Percentiles rank a stretch among this genome's conserved stretches.
phyloP scores from a whole-genome alignment of 345 rosid species.

The Linum trigynum region DNA sequence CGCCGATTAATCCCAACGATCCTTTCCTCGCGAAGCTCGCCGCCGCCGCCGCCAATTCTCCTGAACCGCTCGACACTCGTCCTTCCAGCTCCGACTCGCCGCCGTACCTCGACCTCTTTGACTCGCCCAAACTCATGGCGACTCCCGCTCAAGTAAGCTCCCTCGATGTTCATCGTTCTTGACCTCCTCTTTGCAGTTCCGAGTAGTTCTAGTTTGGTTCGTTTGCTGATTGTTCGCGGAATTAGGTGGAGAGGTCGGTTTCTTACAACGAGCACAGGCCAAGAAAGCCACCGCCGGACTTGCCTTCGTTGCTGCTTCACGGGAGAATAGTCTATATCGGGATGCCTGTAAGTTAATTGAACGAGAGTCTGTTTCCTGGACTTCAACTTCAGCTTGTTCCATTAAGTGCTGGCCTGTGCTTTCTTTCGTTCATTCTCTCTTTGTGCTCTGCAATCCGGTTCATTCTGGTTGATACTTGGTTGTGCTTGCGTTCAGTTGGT shows the following conservation, averaged over 20 bases:
- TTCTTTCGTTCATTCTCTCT: neutral
- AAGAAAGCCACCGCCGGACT: conserved; percentile 65
- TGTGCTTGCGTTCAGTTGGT: conserved; percentile 48
- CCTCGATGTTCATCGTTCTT: neutral
- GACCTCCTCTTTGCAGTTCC: neutral
- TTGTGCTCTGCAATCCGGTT: conserved; percentile 5
- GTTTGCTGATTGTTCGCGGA: neutral
- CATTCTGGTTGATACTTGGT: conserved; percentile 8
- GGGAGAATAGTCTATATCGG: conserved; percentile 82
- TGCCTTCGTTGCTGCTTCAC: conserved; percentile 68
- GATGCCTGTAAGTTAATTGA: conserved; percentile 58
- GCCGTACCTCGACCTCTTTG: conserved; percentile 69
- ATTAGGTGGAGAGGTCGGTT: conserved; percentile 64
- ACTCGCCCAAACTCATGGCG: conserved; percentile 70
- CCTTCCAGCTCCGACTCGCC: conserved; percentile 41
- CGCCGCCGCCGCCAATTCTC: conserved; percentile 47
- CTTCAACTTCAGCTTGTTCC: neutral
- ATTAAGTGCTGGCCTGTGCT: neutral
- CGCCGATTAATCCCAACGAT: conserved; percentile 71
- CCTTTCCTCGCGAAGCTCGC: conserved; percentile 60
- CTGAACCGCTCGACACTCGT: conserved; percentile 41
- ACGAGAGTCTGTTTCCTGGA: neutral
- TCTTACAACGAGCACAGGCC: conserved; percentile 52
- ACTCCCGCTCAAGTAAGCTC: conserved; percentile 57
- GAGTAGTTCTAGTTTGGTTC: neutral